phyloP scores from a whole-genome alignment of 495 filamentous ascomycete genomes.

The Aspergillus affinis region DNA sequence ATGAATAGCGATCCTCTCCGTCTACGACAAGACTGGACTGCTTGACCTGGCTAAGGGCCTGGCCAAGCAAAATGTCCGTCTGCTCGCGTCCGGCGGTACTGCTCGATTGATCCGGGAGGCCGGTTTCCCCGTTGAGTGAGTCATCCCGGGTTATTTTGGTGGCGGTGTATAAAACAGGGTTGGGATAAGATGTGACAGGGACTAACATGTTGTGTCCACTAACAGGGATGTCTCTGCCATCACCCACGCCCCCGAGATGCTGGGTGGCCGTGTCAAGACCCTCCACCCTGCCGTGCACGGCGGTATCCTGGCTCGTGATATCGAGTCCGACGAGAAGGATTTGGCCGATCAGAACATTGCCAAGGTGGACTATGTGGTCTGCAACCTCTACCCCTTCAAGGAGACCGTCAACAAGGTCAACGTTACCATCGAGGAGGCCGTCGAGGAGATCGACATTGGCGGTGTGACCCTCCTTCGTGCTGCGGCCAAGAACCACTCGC shows the following conservation, averaged over 20 bases:
- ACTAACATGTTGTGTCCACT: neutral
- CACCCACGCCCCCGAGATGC: constrained; percentile 98
- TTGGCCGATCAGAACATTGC: constrained; percentile 94
- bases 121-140: constrained; percentile 88
- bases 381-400: constrained; percentile 99
- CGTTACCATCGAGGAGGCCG: constrained; percentile 91
- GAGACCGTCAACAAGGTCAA: constrained; percentile 95
- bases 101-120: constrained; percentile 93
- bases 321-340: constrained; percentile 92
- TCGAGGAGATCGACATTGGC: constrained; percentile 98
- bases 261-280: constrained; percentile 93
- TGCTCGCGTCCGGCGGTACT: constrained; percentile 92
- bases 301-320: constrained; percentile 87
- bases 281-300: constrained; percentile 94
- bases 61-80: constrained; percentile 82
- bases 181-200: neutral
- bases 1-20: constrained; percentile 82
- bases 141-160: constrained; percentile 13
- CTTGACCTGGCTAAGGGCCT: constrained; percentile 95
- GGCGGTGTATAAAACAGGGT: neutral
- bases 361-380: constrained; percentile 97
- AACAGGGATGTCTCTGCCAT: constrained; percentile 93
- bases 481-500: constrained; percentile 94
- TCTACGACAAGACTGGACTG: constrained; percentile 97
- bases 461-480: constrained; percentile 95